phyloP scores from a whole-genome alignment of 768 basidiomycete genomes.

The Tricholoma flavovirens region DNA sequence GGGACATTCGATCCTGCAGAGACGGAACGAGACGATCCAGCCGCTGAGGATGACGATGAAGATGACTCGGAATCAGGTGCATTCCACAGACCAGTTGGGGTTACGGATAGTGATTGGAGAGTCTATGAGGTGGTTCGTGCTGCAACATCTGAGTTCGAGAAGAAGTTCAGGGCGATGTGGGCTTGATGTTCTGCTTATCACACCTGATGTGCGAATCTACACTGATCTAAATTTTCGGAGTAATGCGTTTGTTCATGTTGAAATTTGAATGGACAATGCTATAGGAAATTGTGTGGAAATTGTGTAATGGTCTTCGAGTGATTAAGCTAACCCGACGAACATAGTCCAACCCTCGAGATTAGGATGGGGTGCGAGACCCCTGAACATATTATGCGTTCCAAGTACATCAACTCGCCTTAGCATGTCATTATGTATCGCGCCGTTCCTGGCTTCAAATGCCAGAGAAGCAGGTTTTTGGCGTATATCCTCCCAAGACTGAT shows the following conservation, averaged over 20 bases:
- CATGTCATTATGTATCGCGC: slow-evolving; percentile 15
- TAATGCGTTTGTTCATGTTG: not conserved
- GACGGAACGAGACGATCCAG: slow-evolving; percentile 7
- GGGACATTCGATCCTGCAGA: slow-evolving; percentile 20
- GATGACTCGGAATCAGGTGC: slow-evolving; percentile 4
- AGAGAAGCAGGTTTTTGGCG: slow-evolving; percentile 26
- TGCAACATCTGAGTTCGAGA: slow-evolving; percentile 44
- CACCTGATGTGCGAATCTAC: no score
- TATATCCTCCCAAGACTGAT: slow-evolving; percentile 26
- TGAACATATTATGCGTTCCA: slow-evolving; percentile 42
- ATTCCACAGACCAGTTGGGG: slow-evolving; percentile 30
- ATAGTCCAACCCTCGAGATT: slow-evolving; percentile 42
- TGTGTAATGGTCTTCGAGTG: not conserved
- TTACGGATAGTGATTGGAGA: slow-evolving; percentile 44
- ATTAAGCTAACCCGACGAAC: slow-evolving; percentile 18
- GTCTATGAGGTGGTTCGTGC: slow-evolving; percentile 46
- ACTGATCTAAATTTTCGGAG: no score
- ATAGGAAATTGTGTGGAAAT: no score
- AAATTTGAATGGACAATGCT: not conserved
- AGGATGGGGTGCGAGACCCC: slow-evolving; percentile 47
- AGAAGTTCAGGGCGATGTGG: slow-evolving; percentile 62
- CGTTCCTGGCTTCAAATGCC: slow-evolving; percentile 23
- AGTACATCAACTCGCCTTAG: slow-evolving; percentile 42
- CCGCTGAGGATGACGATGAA: slow-evolving; percentile 18
- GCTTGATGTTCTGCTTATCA: slow-evolving; percentile 25